A percentile compares a stretch with the other conserved stretches of the same genome.
phyloP scores from a whole-genome alignment of 352 stramenopile species.

The Globisporangium recalcitrans region DNA sequence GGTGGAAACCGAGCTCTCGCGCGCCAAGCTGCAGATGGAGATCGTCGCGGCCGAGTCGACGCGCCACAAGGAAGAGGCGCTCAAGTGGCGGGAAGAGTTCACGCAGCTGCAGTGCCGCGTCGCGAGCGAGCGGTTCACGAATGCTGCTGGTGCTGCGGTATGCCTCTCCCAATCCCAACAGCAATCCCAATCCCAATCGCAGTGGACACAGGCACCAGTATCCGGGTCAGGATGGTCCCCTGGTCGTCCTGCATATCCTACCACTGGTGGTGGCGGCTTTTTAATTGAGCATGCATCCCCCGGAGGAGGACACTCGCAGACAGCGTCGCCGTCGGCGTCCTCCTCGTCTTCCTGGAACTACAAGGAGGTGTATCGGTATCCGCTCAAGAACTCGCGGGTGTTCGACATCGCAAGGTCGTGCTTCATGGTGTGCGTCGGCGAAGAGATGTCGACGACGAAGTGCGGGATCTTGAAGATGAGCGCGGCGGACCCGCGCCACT shows the following conservation, averaged over 20 bases:
- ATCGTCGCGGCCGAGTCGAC: conserved; percentile 20
- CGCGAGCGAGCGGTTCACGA: conserved; percentile 19
- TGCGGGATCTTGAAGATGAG: conserved; percentile 47
- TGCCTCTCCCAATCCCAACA: neutral
- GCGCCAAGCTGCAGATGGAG: conserved; percentile 35
- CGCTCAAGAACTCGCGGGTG: conserved; percentile 42
- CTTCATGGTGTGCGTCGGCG: conserved; percentile 45
- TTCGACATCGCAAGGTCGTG: conserved; percentile 48
- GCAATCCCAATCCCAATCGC: neutral
- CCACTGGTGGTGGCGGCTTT: neutral
- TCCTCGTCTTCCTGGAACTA: conserved; percentile 22
- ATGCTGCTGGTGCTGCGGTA: neutral
- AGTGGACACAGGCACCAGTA: neutral
- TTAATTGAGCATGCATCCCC: neutral
- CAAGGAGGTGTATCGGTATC: conserved; percentile 30
- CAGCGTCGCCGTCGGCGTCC: neutral
- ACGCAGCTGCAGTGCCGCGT: conserved; percentile 22
- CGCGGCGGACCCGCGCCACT: conserved; percentile 26
- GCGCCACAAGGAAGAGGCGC: conserved; percentile 21
- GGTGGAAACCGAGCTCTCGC: conserved; percentile 42
- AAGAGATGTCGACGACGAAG: conserved; percentile 24
- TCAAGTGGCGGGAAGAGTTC: conserved; percentile 28
- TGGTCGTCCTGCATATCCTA: neutral
- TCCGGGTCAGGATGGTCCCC: conserved; percentile 3
- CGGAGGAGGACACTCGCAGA: neutral